phyloP scores from a whole-genome alignment of 2,329 filamentous ascomycete genomes.

The Periconia macrospinosa region DNA sequence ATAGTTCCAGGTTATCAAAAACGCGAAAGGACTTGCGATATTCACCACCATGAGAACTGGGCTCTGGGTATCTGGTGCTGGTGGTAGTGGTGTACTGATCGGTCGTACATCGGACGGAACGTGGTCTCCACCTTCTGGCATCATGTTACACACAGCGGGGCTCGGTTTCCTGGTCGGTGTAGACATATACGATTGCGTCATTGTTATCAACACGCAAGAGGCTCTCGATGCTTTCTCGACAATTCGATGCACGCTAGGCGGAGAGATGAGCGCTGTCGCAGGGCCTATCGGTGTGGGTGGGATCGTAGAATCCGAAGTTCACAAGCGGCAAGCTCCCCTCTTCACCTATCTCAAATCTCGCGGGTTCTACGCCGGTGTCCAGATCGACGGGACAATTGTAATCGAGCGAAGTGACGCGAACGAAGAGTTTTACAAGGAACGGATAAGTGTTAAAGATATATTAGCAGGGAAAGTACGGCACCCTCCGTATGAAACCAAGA shows the following conservation, averaged over 20 bases:
- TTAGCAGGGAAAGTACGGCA: constrained; percentile 61
- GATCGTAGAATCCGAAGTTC: constrained; percentile 68
- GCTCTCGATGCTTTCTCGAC: constrained; percentile 84
- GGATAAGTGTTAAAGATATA: constrained; percentile 64
- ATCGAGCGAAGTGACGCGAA: constrained; percentile 89
- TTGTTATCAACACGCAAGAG: constrained; percentile 85
- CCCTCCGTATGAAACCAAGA: constrained; percentile 58
- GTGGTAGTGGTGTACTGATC: constrained; percentile 84
- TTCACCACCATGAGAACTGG: constrained; percentile 96
- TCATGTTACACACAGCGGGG: constrained; percentile 85
- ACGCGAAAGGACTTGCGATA: constrained; percentile 87
- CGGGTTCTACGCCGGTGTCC: constrained; percentile 84
- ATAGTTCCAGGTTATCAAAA: constrained; percentile 68
- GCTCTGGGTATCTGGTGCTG: constrained; percentile 87
- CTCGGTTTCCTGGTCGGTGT: constrained; percentile 89
- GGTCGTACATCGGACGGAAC: constrained; percentile 81
- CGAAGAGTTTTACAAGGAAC: constrained; percentile 77
- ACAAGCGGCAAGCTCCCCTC: constrained; percentile 70
- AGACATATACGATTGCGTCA: constrained; percentile 93
- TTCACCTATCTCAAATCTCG: constrained; percentile 89
- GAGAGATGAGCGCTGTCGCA: constrained; percentile 74
- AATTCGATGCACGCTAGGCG: constrained; percentile 76
- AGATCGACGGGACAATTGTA: constrained; percentile 83
- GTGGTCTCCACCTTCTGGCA: constrained; percentile 89
- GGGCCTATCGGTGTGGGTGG: constrained; percentile 80